phyloP scores from a whole-genome alignment of 108 stramenopile genomes.

The Nitzschia putrida region DNA sequence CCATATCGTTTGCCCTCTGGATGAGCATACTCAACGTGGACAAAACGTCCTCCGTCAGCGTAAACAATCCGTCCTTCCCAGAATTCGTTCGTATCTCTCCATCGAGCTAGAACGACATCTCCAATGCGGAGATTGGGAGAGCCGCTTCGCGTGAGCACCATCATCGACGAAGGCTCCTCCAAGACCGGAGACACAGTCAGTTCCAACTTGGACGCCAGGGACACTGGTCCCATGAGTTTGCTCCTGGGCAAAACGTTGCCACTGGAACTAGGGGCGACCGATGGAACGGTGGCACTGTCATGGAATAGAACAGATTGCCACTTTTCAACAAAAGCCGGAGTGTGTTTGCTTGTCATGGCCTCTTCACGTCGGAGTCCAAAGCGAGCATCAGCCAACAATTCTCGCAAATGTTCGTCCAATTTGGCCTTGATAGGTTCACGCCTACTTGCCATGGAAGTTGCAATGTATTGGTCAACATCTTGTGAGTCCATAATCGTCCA shows the following conservation, averaged over 20 bases:
- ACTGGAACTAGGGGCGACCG: background rate
- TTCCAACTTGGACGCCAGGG: background rate
- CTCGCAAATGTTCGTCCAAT: constrained; percentile 24
- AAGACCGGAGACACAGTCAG: background rate
- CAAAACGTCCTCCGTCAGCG: background rate
- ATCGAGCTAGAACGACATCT: constrained; percentile 4
- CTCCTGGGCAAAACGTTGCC: background rate
- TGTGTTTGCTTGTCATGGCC: constrained; percentile 21
- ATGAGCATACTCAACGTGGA: constrained; percentile 3
- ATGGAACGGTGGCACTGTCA: background rate
- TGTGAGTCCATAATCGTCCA: constrained; percentile 36
- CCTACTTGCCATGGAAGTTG: background rate
- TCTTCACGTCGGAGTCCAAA: constrained; percentile 36
- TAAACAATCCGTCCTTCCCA: background rate
- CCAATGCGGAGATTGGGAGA: background rate
- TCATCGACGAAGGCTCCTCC: background rate
- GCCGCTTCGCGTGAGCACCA: background rate
- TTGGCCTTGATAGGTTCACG: background rate
- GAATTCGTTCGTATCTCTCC: background rate
- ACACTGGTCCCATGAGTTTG: background rate
- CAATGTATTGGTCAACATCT: constrained; percentile 6
- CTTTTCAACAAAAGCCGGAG: constrained; percentile 9
- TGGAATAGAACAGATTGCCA: constrained; percentile 12
- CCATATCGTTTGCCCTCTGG: background rate
- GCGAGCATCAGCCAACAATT: constrained; percentile 33